Percentiles rank a stretch among this genome's conserved stretches.
phyloP scores from a whole-genome alignment of 73 alveolate genomes.

The Symbiodinium natans region DNA sequence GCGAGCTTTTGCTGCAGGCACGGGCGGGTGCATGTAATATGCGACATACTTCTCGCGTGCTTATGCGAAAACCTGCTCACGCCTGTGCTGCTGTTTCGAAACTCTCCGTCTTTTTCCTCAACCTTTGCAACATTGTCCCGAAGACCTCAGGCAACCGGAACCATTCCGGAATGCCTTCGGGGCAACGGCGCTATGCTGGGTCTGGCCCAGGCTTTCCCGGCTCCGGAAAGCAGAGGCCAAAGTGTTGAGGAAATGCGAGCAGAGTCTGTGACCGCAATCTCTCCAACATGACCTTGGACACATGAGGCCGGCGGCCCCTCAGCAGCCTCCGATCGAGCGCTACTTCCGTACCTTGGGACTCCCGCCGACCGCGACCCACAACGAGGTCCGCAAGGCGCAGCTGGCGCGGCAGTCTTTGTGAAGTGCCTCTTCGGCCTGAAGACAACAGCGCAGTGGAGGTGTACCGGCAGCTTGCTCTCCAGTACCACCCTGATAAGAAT shows the following conservation, averaged over 20 bases:
- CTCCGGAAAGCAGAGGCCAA: not conserved
- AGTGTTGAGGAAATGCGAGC: no score
- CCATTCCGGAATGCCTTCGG: constrained; percentile 79
- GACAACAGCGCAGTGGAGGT: no score
- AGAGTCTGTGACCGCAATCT: no score
- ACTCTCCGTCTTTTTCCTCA: no score
- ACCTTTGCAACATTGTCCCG: not conserved
- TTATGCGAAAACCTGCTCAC: no score
- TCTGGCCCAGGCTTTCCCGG: constrained; percentile 34
- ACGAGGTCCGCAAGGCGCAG: constrained; percentile 82
- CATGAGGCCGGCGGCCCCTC: constrained; percentile 23
- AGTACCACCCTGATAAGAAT: constrained; percentile 77
- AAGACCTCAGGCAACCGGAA: constrained; percentile 51
- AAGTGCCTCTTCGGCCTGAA: no score
- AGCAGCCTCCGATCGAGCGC: constrained; percentile 57
- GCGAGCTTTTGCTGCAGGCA: constrained; percentile 81
- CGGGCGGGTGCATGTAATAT: not conserved
- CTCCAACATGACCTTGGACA: no score
- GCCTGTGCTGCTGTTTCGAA: no score
- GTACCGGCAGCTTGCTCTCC: constrained; percentile 60
- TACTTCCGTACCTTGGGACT: constrained; percentile 45
- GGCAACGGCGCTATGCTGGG: constrained; percentile 67
- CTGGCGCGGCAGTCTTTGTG: no score
- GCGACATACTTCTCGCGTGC: not conserved
- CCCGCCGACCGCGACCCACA: constrained; percentile 41